phyloP scores from a whole-genome alignment of 2,329 filamentous ascomycete species.

The Exophiala lecanii-corni region DNA sequence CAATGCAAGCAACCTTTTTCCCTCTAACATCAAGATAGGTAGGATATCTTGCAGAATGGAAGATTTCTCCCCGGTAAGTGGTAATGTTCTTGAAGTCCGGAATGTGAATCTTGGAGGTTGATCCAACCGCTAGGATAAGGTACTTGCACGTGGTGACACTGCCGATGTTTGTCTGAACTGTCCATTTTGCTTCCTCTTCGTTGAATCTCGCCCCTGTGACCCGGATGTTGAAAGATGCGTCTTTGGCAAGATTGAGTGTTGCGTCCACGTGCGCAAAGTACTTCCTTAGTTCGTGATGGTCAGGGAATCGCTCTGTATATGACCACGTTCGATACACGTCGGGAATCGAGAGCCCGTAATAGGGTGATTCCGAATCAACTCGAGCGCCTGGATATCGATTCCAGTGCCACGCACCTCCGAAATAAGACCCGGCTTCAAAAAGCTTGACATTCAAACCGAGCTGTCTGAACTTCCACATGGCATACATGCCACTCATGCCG shows the following conservation, averaged over 20 bases:
- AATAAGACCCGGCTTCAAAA: constrained; percentile 42
- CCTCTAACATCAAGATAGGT: constrained; percentile 51
- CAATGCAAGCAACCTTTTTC: constrained; percentile 59
- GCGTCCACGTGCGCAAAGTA: constrained; percentile 41
- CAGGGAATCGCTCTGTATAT: constrained; percentile 40
- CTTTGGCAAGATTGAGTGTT: constrained; percentile 35
- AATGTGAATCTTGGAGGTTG: constrained; percentile 55
- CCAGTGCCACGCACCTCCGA: constrained; percentile 35
- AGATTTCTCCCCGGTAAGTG: constrained; percentile 53
- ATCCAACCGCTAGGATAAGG: constrained; percentile 9
- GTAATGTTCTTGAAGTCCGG: constrained; percentile 57
- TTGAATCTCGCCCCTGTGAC: constrained; percentile 35
- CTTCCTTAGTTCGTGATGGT: constrained; percentile 32
- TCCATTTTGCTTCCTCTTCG: constrained; percentile 33
- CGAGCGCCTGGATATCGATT: constrained; percentile 39
- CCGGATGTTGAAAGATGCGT: constrained; percentile 30
- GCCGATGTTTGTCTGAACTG: constrained; percentile 35
- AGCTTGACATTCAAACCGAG: constrained; percentile 45
- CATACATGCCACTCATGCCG: constrained; percentile 41
- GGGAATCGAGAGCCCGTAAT: constrained; percentile 51
- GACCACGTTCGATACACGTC: constrained; percentile 44
- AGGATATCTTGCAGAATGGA: constrained; percentile 59
- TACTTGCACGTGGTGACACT: constrained; percentile 1
- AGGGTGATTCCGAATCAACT: constrained; percentile 51
- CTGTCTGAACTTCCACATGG: constrained; percentile 49